A percentile compares a stretch with the other conserved stretches of the same genome.
Evolutionary conservation across 768 basidiomycete species (phyloP).

Genomic region (Artomyces pyxidatus): DNA sequence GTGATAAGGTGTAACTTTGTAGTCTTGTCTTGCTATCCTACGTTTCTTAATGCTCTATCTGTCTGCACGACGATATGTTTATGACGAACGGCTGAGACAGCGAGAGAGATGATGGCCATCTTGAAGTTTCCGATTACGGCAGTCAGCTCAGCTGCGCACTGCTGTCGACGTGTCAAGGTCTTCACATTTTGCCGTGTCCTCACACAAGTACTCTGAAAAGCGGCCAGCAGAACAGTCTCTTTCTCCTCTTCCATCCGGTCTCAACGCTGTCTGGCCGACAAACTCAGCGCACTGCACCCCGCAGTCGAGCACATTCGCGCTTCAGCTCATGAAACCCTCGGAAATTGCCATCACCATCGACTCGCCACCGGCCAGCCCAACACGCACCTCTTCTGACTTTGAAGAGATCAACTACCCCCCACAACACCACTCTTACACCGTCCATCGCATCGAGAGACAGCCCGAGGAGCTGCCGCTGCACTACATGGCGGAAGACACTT

Average conservation of each 20-base stretch:
- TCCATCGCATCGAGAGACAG: slow-evolving; percentile 22
- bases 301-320: slow-evolving; percentile 5
- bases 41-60: slow-evolving; percentile 6
- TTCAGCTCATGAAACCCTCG: slow-evolving; percentile 48
- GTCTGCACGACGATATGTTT: no score
- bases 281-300: background rate
- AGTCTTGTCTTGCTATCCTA: slow-evolving; percentile 11
- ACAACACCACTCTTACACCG: slow-evolving; percentile 23
- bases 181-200: background rate
- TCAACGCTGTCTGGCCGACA: background rate
- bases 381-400: slow-evolving; percentile 57
- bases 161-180: background rate
- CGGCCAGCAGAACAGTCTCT: background rate
- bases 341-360: slow-evolving; percentile 69
- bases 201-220: background rate
- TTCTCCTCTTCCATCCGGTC: background rate
- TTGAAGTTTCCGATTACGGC: background rate
- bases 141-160: no score
- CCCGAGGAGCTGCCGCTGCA: slow-evolving; percentile 44
- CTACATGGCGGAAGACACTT: slow-evolving; percentile 44
- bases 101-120: background rate
- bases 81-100: background rate
- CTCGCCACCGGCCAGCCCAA: slow-evolving; percentile 39
- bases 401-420: slow-evolving; percentile 63
- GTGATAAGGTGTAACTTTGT: slow-evolving; percentile 10